Percentiles rank a stretch among this genome's conserved stretches.
These are phyloP conservation scores for Coix lacrymajobi DNA, from an alignment of 176 grass and related monocot species.

Conservation along the genomic window DNA sequence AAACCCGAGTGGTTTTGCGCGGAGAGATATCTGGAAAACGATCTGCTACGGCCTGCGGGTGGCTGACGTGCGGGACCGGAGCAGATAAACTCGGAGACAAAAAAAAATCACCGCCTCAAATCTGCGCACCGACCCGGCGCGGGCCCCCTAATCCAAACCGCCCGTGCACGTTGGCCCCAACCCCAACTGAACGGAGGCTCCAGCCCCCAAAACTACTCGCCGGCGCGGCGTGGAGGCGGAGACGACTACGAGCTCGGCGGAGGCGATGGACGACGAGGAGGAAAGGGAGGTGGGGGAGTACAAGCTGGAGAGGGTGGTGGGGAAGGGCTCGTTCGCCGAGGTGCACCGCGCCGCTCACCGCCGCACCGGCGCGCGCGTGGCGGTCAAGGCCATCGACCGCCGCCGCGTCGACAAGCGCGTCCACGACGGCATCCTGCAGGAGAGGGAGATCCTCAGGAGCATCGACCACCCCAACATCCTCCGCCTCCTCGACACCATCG, in stretches of 20 bases:
- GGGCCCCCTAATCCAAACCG: slow-evolving; percentile 37
- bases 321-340: slow-evolving; percentile 51
- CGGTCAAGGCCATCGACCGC: slow-evolving; percentile 73
- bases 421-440: slow-evolving; percentile 49
- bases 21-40: not conserved
- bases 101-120: slow-evolving; percentile 34
- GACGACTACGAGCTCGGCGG: not conserved
- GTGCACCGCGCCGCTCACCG: slow-evolving; percentile 51
- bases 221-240: no score
- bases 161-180: not conserved
- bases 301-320: slow-evolving; percentile 37
- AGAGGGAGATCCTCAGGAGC: slow-evolving; percentile 48
- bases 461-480: slow-evolving; percentile 71
- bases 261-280: slow-evolving; percentile 24
- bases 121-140: not conserved
- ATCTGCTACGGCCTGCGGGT: not conserved
- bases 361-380: slow-evolving; percentile 37
- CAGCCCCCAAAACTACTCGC: not conserved
- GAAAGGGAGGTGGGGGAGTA: slow-evolving; percentile 45
- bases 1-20: not conserved
- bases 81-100: slow-evolving; percentile 1
- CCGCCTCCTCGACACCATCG: slow-evolving; percentile 48
- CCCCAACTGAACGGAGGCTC: not conserved
- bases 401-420: slow-evolving; percentile 30
- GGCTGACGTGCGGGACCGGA: not conserved